Evolutionary conservation across 352 stramenopile species (phyloP).

Genomic region (Phytophthora foliorum): DNA sequence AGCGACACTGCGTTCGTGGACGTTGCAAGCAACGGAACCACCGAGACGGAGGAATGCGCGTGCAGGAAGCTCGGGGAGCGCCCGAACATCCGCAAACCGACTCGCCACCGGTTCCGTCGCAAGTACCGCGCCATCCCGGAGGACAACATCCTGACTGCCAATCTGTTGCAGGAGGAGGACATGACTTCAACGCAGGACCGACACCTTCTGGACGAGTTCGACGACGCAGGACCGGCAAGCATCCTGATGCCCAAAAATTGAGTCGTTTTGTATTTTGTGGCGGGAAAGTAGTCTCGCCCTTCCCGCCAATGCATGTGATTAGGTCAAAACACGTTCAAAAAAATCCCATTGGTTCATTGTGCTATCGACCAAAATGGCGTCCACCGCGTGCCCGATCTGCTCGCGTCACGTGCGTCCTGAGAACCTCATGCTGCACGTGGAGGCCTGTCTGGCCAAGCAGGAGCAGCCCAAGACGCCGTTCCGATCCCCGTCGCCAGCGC

Average conservation of each 20-base stretch:
- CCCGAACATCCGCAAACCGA: constrained; percentile 31
- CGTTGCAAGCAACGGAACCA: constrained; percentile 30
- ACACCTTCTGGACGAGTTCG: constrained; percentile 43
- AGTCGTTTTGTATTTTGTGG: constrained; percentile 13
- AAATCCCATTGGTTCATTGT: constrained; percentile 14
- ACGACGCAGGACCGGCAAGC: constrained; percentile 26
- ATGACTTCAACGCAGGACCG: constrained; percentile 37
- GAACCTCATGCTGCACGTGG: constrained; percentile 81
- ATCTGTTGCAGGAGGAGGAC: constrained; percentile 44
- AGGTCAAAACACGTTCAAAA: constrained; percentile 20
- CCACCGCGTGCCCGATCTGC: constrained; percentile 76
- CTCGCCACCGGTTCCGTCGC: constrained; percentile 40
- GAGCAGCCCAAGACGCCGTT: constrained; percentile 32
- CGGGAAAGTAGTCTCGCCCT: constrained; percentile 12
- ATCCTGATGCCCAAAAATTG: constrained; percentile 30
- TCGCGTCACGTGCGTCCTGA: constrained; percentile 77
- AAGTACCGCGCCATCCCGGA: constrained; percentile 48
- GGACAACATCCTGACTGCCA: constrained; percentile 45
- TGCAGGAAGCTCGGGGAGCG: constrained; percentile 47
- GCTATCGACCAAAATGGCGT: constrained; percentile 34
- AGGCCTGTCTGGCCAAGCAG: constrained; percentile 60
- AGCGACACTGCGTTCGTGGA: constrained; percentile 32
- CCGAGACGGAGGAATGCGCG: constrained; percentile 34
- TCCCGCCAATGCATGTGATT: constrained; percentile 32
- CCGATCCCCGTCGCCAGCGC: constrained; percentile 18